phyloP scores from a whole-genome alignment of 2,329 filamentous ascomycete genomes.

The Trichophyton simii region DNA sequence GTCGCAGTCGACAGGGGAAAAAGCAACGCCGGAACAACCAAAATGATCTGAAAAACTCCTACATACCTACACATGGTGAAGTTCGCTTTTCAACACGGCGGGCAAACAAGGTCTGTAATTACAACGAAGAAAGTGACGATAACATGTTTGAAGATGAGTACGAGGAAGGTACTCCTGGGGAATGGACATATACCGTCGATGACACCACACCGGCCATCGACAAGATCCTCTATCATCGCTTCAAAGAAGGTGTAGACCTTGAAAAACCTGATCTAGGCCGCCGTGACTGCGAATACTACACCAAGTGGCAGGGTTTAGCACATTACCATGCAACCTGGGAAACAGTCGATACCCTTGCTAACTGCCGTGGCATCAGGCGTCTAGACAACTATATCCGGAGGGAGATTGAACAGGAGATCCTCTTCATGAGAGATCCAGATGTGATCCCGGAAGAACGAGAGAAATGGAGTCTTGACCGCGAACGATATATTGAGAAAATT shows the following conservation, averaged over 20 bases:
- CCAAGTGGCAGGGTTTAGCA: slow-evolving; percentile 95
- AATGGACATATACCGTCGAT: slow-evolving; percentile 54
- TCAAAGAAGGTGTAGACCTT: slow-evolving; percentile 52
- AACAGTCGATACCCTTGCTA: slow-evolving; percentile 57
- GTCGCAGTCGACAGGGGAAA: slow-evolving; percentile 53
- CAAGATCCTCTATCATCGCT: slow-evolving; percentile 73
- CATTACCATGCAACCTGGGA: slow-evolving; percentile 97
- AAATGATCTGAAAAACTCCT: slow-evolving; percentile 47
- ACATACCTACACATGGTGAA: slow-evolving; percentile 57
- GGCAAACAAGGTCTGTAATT: slow-evolving; percentile 60
- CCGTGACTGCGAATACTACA: slow-evolving; percentile 76
- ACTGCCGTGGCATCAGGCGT: slow-evolving; percentile 73
- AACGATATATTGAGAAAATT: slow-evolving; percentile 76
- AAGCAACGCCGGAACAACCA: slow-evolving; percentile 62
- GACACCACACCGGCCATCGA: slow-evolving; percentile 80
- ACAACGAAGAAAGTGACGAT: slow-evolving; percentile 54
- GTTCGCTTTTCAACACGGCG: slow-evolving; percentile 85
- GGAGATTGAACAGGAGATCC: slow-evolving; percentile 64
- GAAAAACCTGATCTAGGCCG: slow-evolving; percentile 22
- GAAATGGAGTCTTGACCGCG: slow-evolving; percentile 89
- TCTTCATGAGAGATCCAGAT: slow-evolving; percentile 60
- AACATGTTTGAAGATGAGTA: slow-evolving; percentile 45
- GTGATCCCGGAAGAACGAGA: slow-evolving; percentile 75
- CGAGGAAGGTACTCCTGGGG: slow-evolving; percentile 52
- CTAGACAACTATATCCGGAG: slow-evolving; percentile 93